Evolutionary conservation across 2,329 filamentous ascomycete genomes (phyloP).

Genomic region (Cucurbitaria berberidis): DNA sequence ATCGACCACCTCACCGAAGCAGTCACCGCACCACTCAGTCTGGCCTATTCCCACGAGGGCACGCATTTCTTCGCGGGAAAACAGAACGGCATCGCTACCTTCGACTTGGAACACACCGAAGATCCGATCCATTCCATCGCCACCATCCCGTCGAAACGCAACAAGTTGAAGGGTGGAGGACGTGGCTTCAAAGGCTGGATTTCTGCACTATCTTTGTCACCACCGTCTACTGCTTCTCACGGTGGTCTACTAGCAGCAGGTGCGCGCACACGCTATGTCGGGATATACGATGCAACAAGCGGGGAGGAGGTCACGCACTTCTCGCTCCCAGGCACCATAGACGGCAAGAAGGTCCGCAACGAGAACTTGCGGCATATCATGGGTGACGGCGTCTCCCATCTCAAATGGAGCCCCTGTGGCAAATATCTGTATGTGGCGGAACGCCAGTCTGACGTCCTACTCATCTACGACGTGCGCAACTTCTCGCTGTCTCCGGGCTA

Average conservation of each 20-base stretch:
- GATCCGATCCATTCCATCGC: slow-evolving; percentile 51
- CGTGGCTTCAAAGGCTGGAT: slow-evolving; percentile 63
- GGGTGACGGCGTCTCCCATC: slow-evolving; percentile 61
- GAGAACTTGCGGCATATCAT: slow-evolving; percentile 7
- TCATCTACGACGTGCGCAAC: slow-evolving; percentile 66
- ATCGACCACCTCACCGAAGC: slow-evolving; percentile 63
- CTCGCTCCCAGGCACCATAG: slow-evolving; percentile 42
- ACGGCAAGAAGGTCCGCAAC: slow-evolving; percentile 12
- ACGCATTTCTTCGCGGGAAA: slow-evolving; percentile 64
- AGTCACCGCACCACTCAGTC: slow-evolving; percentile 61
- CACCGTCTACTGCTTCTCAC: slow-evolving; percentile 32
- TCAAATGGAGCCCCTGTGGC: slow-evolving; percentile 65
- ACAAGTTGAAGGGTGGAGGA: slow-evolving; percentile 51
- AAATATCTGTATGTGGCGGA: slow-evolving; percentile 66
- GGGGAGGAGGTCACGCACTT: slow-evolving; percentile 61
- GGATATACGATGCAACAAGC: slow-evolving; percentile 60
- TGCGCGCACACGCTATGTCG: slow-evolving; percentile 62
- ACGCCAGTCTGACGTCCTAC: slow-evolving; percentile 60
- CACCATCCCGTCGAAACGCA: slow-evolving; percentile 57
- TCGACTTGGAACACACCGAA: slow-evolving; percentile 59
- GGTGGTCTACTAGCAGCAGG: slow-evolving; percentile 62
- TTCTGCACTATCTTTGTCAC: slow-evolving; percentile 56
- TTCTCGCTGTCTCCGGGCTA: slow-evolving; percentile 58
- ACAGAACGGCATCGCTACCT: slow-evolving; percentile 60
- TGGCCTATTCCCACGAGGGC: slow-evolving; percentile 59